Evolutionary conservation across 1,284 basidiomycete genomes (phyloP), one percentile per base, ranked within the genome.

Genomic region (Leccinum pseudoinsigne): DNA sequence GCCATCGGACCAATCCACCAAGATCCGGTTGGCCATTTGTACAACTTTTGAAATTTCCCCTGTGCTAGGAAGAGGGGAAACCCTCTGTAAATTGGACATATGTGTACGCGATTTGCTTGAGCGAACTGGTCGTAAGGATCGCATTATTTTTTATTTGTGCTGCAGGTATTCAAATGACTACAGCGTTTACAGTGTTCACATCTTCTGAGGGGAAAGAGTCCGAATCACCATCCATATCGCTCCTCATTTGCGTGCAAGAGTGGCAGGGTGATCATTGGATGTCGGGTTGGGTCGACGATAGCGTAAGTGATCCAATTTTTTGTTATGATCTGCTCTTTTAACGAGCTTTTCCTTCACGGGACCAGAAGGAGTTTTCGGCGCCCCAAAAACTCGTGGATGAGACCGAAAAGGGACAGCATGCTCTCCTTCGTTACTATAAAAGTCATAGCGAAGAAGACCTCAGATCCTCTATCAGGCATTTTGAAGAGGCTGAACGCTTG

Each of bases 21-120:
- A 11, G 8, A 28, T 71, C 11, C 47, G 12, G 7, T 12, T 69
- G 5, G 47, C 16, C 1, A n/a, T 71, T 1, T 66, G 42, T 34
- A 68, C 68, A 16, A 65, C 69, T 0, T 69, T 66, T 18, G 63
- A 69, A 45, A 56, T 57, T 36, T 57, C 31, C 2, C 67, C 61
- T 3, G 60, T 64, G 59, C 21, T 68, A 11, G 67, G 67, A 38
- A 54, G 28, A 1, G 67, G 67, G 26, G 55, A 65, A 18, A 5
- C 36, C 2, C 58, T 70, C 1, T 56, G 54, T 3, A 57, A 21
- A 3, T n/a, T 36, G 6, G 26, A 59, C 2, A 51, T 61, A 1
- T 18, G 38, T 42, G 59, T 68, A 28, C 36, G 18, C 5, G 60
- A 68, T 18, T 51, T 68, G 14, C n/a, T 59, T 8, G 36, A 47